phyloP scores from a whole-genome alignment of 2,329 filamentous ascomycete species.

The Fonsecaea monophora region DNA sequence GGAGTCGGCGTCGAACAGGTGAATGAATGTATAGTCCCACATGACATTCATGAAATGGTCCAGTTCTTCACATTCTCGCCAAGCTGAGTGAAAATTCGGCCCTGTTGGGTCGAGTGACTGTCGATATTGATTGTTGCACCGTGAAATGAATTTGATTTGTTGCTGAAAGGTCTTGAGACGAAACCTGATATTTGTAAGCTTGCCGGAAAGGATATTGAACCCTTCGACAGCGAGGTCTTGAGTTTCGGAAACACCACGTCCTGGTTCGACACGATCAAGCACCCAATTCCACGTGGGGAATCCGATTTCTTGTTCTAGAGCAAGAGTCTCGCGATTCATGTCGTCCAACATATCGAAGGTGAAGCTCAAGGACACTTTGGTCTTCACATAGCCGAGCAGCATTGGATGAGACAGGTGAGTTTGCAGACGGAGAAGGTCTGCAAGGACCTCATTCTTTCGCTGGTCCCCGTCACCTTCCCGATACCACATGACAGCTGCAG shows the following conservation, averaged over 20 bases:
- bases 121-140: conserved; percentile 32
- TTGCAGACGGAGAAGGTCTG: conserved; percentile 33
- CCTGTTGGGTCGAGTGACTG: conserved; percentile 9
- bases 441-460: conserved; percentile 29
- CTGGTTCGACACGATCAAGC: conserved; percentile 23
- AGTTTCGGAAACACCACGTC: conserved; percentile 23
- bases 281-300: conserved; percentile 38
- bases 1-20: conserved; percentile 36
- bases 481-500: conserved; percentile 34
- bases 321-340: conserved; percentile 36
- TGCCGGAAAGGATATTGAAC: conserved; percentile 34
- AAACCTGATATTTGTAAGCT: conserved; percentile 37
- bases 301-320: conserved; percentile 34
- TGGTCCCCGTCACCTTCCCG: conserved; percentile 35
- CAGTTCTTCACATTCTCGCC: conserved; percentile 32
- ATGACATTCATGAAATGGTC: conserved; percentile 33
- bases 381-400: conserved; percentile 37
- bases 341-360: conserved; percentile 37
- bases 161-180: conserved; percentile 32
- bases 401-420: conserved; percentile 35
- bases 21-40: conserved; percentile 33
- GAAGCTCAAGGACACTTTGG: conserved; percentile 32
- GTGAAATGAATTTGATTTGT: conserved; percentile 35
- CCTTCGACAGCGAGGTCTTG: conserved; percentile 34
- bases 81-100: not conserved